Base-by-base conservation (phyloP, 768 basidiomycete genomes). In the Leccinellum albellum region DNA sequence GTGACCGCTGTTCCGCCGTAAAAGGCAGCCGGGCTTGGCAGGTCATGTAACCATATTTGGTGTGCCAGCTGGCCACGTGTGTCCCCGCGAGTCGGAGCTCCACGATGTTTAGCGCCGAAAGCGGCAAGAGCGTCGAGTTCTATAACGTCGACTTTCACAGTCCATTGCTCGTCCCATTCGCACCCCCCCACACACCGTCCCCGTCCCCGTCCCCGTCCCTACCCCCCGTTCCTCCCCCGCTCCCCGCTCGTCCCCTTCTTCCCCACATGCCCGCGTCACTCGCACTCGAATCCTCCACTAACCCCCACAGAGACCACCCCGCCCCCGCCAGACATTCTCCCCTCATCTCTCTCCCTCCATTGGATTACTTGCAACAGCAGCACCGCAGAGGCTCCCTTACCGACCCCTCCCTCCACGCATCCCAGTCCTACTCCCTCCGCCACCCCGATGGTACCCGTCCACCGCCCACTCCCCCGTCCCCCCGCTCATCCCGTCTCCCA, bases 311-410 rank as follows among this genome's bases (percentile, higher is more conserved):
- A 26, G 26, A 26, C 26, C 26, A 3, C 3, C 26, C 23, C 24
- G 7, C 13, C 23, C 26, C 23, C 24, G 7, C 13, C 23, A 75
- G 80, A 62, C 80, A 77, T 62, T 80, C 82, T 32, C 80, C 84
- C 17, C 75, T 80, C 48, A 76, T 82, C 4, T 81, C 87, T 53
- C 80, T 92, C 29, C 85, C 87, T 3, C 89, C 89, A 9, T 83
- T 91, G 65, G 86, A 90, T 69, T 85, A 81, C 69, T 80, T 91
- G 24, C 89, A 90, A 3, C 33, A 33, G 70, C 89, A 81, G 54
- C 90, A 91, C 67, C 82, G 89, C n/a, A 76, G 89, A 56, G 88
- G 88, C 57, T 91, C 91, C 2, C 87, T 90, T 67, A 89, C 89
- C 8, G 91, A 92, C 76, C 89, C 89, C 3, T 85, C 86, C 42